Evolutionary conservation across 176 grass and related monocot species (phyloP).

Genomic region (Ensete ventricosum): DNA sequence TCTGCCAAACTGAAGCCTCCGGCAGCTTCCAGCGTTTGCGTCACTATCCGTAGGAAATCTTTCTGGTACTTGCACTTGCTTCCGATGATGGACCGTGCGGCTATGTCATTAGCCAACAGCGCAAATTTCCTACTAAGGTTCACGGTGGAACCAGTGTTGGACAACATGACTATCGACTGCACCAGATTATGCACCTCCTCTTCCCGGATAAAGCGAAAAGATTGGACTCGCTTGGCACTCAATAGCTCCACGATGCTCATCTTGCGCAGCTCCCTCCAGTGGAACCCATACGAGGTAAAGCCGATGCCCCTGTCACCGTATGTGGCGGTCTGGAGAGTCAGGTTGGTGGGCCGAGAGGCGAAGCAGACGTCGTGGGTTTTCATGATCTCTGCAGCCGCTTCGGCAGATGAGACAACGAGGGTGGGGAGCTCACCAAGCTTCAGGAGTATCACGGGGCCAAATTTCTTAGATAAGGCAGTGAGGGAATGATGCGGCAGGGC

Average conservation of each 20-base stretch:
- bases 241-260: slow-evolving; percentile 34
- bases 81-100: slow-evolving; percentile 5
- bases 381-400: slow-evolving; percentile 51
- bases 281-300: slow-evolving; percentile 41
- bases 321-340: slow-evolving; percentile 17
- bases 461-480: slow-evolving; percentile 25
- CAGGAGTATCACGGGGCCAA: slow-evolving; percentile 50
- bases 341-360: slow-evolving; percentile 25
- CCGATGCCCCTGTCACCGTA: slow-evolving; percentile 30
- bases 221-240: slow-evolving; percentile 29
- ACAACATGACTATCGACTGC: background rate
- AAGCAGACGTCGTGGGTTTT: slow-evolving; percentile 47
- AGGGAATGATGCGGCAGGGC: slow-evolving; percentile 37
- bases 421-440: slow-evolving; percentile 39
- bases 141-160: background rate
- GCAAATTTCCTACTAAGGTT: slow-evolving; percentile 17
- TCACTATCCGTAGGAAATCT: background rate
- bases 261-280: slow-evolving; percentile 49
- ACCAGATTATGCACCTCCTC: slow-evolving; percentile 23
- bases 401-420: slow-evolving; percentile 35
- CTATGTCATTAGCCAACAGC: slow-evolving; percentile 3
- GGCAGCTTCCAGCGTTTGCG: background rate
- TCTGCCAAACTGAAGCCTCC: background rate
- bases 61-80: slow-evolving; percentile 27
- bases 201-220: slow-evolving; percentile 22